These are phyloP conservation scores for Zostera marina DNA, from an alignment of 116 monocot species.

Conservation along the genomic window DNA sequence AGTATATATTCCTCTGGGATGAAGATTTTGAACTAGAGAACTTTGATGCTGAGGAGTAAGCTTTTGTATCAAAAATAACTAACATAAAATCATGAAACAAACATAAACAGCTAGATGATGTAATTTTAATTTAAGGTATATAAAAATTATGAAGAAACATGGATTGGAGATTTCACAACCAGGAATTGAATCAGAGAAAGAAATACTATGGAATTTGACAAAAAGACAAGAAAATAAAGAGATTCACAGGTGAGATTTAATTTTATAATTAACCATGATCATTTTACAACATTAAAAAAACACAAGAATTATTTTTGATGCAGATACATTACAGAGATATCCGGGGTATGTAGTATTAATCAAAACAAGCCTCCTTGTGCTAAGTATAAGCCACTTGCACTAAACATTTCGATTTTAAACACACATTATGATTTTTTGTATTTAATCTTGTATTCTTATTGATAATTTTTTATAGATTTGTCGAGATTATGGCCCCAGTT, in stretches of 20 bases:
- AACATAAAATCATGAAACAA: too few species aligned
- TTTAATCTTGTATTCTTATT: too few species aligned
- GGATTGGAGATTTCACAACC: constrained; percentile 58
- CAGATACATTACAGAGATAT: constrained; percentile 57
- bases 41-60: constrained; percentile 45
- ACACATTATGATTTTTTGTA: background rate
- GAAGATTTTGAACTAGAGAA: constrained; percentile 50
- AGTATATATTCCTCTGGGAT: constrained; percentile 60
- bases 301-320: too few species aligned
- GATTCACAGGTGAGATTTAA: constrained; percentile 47
- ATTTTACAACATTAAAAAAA: too few species aligned
- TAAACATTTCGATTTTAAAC: background rate
- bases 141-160: constrained; percentile 37
- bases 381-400: constrained; percentile 25
- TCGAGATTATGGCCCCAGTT: constrained; percentile 39
- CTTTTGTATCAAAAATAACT: background rate
- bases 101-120: background rate
- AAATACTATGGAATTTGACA: constrained; percentile 65
- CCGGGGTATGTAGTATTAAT: constrained; percentile 56
- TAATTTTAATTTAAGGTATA: constrained; percentile 16
- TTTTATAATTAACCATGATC: too few species aligned
- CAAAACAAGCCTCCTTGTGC: constrained; percentile 76
- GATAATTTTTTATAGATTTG: constrained; percentile 13
- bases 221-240: constrained; percentile 42
- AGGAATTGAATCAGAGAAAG: constrained; percentile 29